Percentiles rank a stretch among this genome's conserved stretches.
These are phyloP conservation scores for Thraustotheca clavata DNA, from an alignment of 352 stramenopile species.

Conservation along the genomic window DNA sequence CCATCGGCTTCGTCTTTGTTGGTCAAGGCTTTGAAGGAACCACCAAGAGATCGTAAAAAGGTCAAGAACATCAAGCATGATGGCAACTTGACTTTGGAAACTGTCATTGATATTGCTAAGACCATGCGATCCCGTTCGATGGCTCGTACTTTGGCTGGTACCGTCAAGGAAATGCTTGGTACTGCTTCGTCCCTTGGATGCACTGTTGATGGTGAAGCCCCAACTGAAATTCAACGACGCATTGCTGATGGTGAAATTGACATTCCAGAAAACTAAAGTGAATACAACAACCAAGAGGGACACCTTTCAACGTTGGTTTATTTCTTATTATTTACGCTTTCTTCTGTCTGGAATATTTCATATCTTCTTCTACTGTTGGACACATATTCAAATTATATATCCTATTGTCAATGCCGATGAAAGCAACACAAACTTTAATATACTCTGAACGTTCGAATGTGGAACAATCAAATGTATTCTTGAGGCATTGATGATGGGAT, in stretches of 20 bases:
- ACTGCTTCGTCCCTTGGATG: slow-evolving; percentile 98
- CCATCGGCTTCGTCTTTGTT: slow-evolving; percentile 97
- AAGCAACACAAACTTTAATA: slow-evolving; percentile 72
- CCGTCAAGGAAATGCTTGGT: slow-evolving; percentile 99
- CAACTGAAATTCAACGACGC: slow-evolving; percentile 93
- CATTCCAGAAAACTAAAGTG: slow-evolving; percentile 93
- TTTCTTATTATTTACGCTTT: neutral
- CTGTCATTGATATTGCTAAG: slow-evolving; percentile 97
- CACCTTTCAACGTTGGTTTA: slow-evolving; percentile 15
- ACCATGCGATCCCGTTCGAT: slow-evolving; percentile 97
- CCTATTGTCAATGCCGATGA: slow-evolving; percentile 3
- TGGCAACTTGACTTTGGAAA: slow-evolving; percentile 99
- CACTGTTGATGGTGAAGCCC: slow-evolving; percentile 98
- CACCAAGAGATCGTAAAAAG: slow-evolving; percentile 98
- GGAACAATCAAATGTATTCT: slow-evolving; percentile 37
- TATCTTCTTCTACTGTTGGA: neutral
- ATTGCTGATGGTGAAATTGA: slow-evolving; percentile 97
- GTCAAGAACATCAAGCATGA: slow-evolving; percentile 99
- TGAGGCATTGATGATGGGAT: slow-evolving; percentile 31
- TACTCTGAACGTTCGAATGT: slow-evolving; percentile 63
- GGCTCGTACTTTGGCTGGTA: slow-evolving; percentile 92
- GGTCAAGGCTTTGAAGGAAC: slow-evolving; percentile 99
- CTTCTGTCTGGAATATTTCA: neutral
- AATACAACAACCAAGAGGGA: slow-evolving; percentile 21
- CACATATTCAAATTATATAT: neutral